Conservation (phyloP, 192 early-diverging fungal genomes). For the Pecoramyces ruminantium region DNA sequence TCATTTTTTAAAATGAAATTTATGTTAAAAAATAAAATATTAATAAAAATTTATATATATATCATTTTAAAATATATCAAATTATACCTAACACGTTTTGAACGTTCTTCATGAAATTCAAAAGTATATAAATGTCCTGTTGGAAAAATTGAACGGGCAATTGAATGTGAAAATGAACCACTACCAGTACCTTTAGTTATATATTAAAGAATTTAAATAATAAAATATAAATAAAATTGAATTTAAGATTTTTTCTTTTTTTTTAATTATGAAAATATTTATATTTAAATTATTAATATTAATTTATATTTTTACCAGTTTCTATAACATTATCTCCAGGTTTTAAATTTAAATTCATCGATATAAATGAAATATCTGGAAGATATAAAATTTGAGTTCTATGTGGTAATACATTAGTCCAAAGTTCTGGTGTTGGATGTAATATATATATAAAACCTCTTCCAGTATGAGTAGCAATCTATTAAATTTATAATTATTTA, state of each 20-base stretch:
- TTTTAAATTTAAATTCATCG: slow-evolving; percentile 57
- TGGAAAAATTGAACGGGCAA: slow-evolving; percentile 73
- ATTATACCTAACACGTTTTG: slow-evolving; percentile 26
- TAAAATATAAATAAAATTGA: too few species aligned
- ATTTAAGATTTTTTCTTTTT: too few species aligned
- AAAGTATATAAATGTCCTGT: slow-evolving; percentile 81
- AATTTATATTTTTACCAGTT: too few species aligned
- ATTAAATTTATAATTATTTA: background rate
- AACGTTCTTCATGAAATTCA: slow-evolving; percentile 78
- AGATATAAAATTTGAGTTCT: slow-evolving; percentile 92
- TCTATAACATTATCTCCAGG: slow-evolving; percentile 78
- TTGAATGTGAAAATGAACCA: slow-evolving; percentile 94
- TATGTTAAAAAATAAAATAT: too few species aligned
- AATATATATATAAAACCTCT: slow-evolving; percentile 70
- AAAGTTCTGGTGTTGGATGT: slow-evolving; percentile 85
- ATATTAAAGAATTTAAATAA: too few species aligned
- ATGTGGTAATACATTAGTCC: slow-evolving; percentile 83
- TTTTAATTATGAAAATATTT: too few species aligned
- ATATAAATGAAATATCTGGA: slow-evolving; percentile 86
- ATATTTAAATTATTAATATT: too few species aligned
- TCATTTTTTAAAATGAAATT: too few species aligned
- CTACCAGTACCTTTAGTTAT: slow-evolving; percentile 75
- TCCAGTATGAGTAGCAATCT: slow-evolving; percentile 39
- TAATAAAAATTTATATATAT: too few species aligned
- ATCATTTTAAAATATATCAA: too few species aligned